phyloP scores from a whole-genome alignment of 371 early-diverging fungal genomes.

The Choanephora cucurbitarum region DNA sequence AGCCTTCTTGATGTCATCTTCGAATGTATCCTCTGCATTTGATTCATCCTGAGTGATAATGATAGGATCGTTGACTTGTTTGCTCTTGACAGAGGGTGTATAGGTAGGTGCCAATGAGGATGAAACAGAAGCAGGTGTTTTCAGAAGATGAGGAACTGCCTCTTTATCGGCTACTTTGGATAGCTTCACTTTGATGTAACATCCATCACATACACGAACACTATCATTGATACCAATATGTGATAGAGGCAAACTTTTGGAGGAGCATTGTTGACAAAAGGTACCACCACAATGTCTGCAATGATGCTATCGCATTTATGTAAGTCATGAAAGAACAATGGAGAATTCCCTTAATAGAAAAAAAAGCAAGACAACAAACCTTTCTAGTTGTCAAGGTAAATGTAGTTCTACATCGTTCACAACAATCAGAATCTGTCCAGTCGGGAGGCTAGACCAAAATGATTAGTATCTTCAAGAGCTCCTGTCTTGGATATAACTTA shows the following conservation, averaged over 20 bases:
- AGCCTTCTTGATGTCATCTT: constrained; percentile 85
- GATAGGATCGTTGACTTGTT: not conserved
- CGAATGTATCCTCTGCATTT: constrained; percentile 55
- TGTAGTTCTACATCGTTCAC: constrained; percentile 86
- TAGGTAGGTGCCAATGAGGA: constrained; percentile 16
- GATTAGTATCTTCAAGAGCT: not conserved
- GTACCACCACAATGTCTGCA: constrained; percentile 95
- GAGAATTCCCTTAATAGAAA: no score
- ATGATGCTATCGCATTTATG: constrained; percentile 69
- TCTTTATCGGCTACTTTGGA: constrained; percentile 32
- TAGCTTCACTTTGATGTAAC: constrained; percentile 71
- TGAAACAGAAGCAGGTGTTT: constrained; percentile 19
- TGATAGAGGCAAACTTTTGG: constrained; percentile 79
- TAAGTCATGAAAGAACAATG: not conserved
- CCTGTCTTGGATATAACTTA: constrained; percentile 23
- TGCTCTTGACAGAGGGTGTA: constrained; percentile 16
- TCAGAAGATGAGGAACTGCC: constrained; percentile 13
- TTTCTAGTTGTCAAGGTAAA: constrained; percentile 95
- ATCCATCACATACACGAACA: constrained; percentile 94
- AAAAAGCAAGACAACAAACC: constrained; percentile 22
- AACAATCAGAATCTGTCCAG: constrained; percentile 92
- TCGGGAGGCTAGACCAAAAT: constrained; percentile 77
- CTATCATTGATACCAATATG: constrained; percentile 84
- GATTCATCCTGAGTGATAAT: constrained; percentile 7
- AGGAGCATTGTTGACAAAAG: constrained; percentile 90